Evolutionary conservation across 148 eudicot genomes (phyloP), one percentile per base, ranked within the genome.

Genomic region (Camellia granthamiana): DNA sequence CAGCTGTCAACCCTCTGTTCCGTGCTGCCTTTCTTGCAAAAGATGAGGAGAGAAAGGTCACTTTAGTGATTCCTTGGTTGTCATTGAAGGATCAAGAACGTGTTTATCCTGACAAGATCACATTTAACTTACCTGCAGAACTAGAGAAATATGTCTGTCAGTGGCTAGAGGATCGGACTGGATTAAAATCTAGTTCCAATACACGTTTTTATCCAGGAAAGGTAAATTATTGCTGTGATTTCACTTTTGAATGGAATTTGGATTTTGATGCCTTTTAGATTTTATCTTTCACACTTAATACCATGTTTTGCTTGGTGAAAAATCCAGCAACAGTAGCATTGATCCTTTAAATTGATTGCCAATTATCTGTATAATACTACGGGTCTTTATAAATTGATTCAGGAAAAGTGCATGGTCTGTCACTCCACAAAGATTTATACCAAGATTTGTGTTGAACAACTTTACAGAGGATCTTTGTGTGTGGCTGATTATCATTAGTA

Each of bases 11-110:
- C 80, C 98, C 98, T 75, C 85, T 95, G 55, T 95, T 95, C 72
- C 97, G 98, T 84, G 98, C 97, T 66, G 95, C 89, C 16, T 95
- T 93, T 89, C 92, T 95, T 65, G 93, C 92, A 46, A 92, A 93
- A 87, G 90, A 86, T 65, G 93, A 78, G 15, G 82, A 81, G 72
- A 84, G 89, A 72, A 88, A 84, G 79, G 93, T 95, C 78, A 93
- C 94, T 56, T 83, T 95, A 85, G 97, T 92, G 7, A 88, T 95
- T 86, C 98, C 98, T 65, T 95, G 98, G 98, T 70, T 95, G 89
- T 86, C 94, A 80, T 65, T 76, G 67, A 86, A 83, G 72, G 97
- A 95, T 84, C 98, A 95, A 84, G 88, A 84, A 76, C 84, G 78
- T 69, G 94, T 95, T 4, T 92, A 88, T 83, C 97, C 98, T 49